Conservation (phyloP, 257 asterid genomes). For the Cynanchum wilfordii region DNA sequence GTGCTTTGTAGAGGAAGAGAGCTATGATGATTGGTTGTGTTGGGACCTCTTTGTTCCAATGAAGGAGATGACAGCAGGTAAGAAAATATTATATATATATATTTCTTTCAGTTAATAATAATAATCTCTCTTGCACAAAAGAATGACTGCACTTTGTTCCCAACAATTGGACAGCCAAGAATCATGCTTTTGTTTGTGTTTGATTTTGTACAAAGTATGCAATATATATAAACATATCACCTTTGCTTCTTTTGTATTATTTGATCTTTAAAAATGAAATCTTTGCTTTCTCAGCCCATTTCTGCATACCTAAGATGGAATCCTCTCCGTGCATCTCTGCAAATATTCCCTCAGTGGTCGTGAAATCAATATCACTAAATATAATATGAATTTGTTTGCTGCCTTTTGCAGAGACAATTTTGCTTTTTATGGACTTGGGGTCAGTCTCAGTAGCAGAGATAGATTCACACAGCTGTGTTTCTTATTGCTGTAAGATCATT, state of each 20-base stretch:
- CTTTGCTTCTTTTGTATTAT: background rate
- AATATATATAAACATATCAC: background rate
- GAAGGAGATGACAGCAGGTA: conserved; percentile 9
- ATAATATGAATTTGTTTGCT: conserved; percentile 9
- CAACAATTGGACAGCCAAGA: conserved; percentile 14
- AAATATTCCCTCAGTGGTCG: conserved; percentile 5
- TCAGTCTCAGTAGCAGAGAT: conserved; percentile 23
- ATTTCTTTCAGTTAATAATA: background rate
- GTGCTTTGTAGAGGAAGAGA: conserved; percentile 16
- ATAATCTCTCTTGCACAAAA: background rate
- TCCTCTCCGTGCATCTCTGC: background rate
- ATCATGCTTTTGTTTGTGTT: conserved; percentile 15
- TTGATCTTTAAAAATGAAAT: background rate
- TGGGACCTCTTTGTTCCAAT: conserved; percentile 38
- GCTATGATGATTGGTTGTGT: conserved; percentile 18
- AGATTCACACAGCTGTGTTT: conserved; percentile 32
- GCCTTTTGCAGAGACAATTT: conserved; percentile 11
- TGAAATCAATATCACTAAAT: conserved; percentile 17
- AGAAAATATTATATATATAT: conserved; percentile 2
- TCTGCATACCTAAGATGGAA: background rate
- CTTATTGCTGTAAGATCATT: conserved; percentile 37
- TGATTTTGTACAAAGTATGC: conserved; percentile 4
- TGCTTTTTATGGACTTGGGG: conserved; percentile 29
- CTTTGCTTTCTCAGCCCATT: background rate
- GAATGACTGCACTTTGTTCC: conserved; percentile 11